Evolutionary conservation across 1,284 basidiomycete species (phyloP).

Genomic region (Erythrobasidium hasegawianum): DNA sequence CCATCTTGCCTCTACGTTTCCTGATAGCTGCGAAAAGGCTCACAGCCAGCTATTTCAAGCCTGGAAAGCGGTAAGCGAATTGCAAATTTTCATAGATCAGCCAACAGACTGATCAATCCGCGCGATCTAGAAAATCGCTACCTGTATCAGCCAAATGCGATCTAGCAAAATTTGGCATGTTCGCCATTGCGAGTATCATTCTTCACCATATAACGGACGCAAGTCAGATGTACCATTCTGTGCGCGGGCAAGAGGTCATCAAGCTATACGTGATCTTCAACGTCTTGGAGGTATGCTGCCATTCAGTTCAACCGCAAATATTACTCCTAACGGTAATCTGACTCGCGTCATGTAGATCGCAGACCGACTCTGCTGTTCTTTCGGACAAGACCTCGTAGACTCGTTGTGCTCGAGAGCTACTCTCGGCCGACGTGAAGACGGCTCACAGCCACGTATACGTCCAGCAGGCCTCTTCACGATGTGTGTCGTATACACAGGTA

Average conservation of each 20-base stretch:
- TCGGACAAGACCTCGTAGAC: constrained; percentile 96
- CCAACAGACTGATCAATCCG: no score
- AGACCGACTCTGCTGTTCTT: constrained; percentile 89
- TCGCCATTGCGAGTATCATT: constrained; percentile 70
- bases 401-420: constrained; percentile 92
- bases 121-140: constrained; percentile 53
- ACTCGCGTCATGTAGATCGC: no score
- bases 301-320: no score
- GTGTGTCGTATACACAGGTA: constrained; percentile 78
- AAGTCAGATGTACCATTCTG: constrained; percentile 97
- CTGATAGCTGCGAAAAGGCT: constrained; percentile 44
- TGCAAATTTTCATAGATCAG: no score
- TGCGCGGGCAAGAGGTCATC: constrained; percentile 97
- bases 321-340: no score
- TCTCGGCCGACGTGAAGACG: constrained; percentile 58
- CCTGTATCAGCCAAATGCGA: constrained; percentile 88
- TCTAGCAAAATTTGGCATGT: constrained; percentile 72
- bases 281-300: constrained; percentile 70
- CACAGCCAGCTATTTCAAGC: constrained; percentile 31
- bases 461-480: constrained; percentile 82
- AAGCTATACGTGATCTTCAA: constrained; percentile 99
- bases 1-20: constrained; percentile 84
- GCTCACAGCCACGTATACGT: constrained; percentile 56
- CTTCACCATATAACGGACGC: constrained; percentile 83
- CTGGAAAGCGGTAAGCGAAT: constrained; percentile 11